Percentiles rank a stretch among this genome's conserved stretches.
Conservation (phyloP, 495 filamentous ascomycete species). For the Pyrenula aspistea region DNA sequence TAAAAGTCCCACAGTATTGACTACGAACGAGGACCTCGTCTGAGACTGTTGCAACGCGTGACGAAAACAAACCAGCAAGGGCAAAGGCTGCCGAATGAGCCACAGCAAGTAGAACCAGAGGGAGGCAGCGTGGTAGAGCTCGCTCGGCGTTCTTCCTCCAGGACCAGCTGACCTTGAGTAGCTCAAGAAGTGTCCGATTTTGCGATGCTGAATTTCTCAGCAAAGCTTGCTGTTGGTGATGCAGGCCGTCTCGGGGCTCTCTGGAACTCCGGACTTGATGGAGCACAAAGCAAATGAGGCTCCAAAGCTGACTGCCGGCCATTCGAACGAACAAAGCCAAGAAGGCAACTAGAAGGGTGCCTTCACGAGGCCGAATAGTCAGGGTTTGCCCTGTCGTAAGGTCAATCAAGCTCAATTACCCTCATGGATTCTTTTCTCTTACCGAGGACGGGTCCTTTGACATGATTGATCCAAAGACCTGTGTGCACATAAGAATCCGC, state of each 20-base stretch:
- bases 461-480: background rate
- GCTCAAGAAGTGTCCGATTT: conserved; percentile 11
- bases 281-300: conserved; percentile 21
- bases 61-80: conserved; percentile 21
- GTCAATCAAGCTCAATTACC: background rate
- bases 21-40: conserved; percentile 9
- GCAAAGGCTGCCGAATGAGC: conserved; percentile 9
- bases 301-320: conserved; percentile 23
- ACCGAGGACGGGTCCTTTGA: background rate
- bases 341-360: conserved; percentile 25
- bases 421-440: background rate
- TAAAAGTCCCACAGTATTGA: conserved; percentile 4
- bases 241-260: conserved; percentile 10
- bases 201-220: conserved; percentile 19
- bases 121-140: conserved; percentile 13
- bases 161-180: conserved; percentile 11
- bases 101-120: conserved; percentile 14
- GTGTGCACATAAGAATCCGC: background rate
- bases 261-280: conserved; percentile 17
- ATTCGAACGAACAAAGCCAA: conserved; percentile 25
- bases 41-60: conserved; percentile 16
- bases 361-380: conserved; percentile 18
- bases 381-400: conserved; percentile 20
- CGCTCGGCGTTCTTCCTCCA: conserved; percentile 18
- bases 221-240: conserved; percentile 24